phyloP scores from a whole-genome alignment of 176 grass and related monocot genomes.

The Eragrostis curvula region DNA sequence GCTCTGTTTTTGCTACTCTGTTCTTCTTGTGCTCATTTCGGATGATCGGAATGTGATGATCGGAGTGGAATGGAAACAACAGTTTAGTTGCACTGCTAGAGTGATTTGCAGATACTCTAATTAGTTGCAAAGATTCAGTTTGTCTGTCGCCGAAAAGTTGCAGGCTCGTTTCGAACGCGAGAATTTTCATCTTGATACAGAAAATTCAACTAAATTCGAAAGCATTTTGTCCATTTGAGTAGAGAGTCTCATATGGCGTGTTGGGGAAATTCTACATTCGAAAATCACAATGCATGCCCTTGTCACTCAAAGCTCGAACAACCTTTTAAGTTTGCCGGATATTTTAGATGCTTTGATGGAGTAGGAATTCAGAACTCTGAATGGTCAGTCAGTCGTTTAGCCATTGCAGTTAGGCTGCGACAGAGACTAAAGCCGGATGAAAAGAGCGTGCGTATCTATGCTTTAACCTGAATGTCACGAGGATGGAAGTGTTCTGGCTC shows the following conservation, averaged over 20 bases:
- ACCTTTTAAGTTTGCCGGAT: too few species aligned
- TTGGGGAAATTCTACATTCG: background rate
- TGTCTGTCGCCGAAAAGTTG: background rate
- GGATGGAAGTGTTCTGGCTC: background rate
- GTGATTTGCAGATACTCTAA: slow-evolving; percentile 11
- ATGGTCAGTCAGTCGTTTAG: too few species aligned
- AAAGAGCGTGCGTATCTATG: too few species aligned
- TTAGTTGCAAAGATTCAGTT: background rate
- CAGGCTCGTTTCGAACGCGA: background rate
- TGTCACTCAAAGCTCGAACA: too few species aligned
- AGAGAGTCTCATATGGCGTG: too few species aligned
- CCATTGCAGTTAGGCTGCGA: too few species aligned
- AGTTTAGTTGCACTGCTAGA: background rate
- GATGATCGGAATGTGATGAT: slow-evolving; percentile 6
- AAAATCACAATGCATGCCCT: background rate
- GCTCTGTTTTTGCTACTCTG: background rate
- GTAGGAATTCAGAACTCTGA: background rate
- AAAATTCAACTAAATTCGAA: too few species aligned
- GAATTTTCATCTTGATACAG: background rate
- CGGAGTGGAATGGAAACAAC: background rate
- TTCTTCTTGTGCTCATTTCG: slow-evolving; percentile 7
- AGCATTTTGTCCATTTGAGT: too few species aligned
- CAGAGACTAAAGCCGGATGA: too few species aligned
- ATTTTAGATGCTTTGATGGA: background rate
- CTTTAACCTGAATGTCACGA: slow-evolving; percentile 13